phyloP scores from a whole-genome alignment of 2,329 filamentous ascomycete species.

The Cercospora beticola region DNA sequence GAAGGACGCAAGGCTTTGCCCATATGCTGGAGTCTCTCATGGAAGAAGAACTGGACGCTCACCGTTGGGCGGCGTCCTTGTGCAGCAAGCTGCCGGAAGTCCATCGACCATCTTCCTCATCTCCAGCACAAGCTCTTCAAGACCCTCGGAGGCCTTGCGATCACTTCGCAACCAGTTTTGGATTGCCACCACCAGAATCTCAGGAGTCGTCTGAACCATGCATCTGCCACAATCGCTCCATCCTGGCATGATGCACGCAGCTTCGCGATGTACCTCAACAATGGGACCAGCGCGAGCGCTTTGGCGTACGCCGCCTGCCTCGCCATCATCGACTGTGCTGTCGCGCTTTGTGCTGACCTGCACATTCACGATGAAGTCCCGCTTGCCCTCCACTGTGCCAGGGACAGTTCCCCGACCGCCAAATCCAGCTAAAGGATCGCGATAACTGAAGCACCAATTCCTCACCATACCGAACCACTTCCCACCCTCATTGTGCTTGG shows the following conservation, averaged over 20 bases:
- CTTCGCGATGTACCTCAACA: constrained; percentile 12
- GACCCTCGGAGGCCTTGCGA: neutral
- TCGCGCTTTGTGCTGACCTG: neutral
- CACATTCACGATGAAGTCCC: constrained; percentile 6
- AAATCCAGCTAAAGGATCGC: neutral
- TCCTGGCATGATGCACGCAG: constrained; percentile 18
- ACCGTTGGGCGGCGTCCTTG: neutral
- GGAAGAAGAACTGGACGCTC: neutral
- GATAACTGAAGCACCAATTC: constrained; percentile 20
- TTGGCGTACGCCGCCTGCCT: neutral
- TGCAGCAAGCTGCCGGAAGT: neutral
- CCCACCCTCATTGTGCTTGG: neutral
- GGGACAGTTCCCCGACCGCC: neutral
- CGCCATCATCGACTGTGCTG: neutral
- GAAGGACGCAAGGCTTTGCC: neutral
- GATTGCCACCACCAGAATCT: neutral
- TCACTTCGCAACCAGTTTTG: neutral
- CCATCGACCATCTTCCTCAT: constrained; percentile 1
- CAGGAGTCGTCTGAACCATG: neutral
- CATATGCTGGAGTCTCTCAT: neutral
- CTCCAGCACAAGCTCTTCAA: neutral
- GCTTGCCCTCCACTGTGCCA: neutral
- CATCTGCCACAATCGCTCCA: constrained; percentile 12
- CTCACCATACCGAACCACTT: constrained; percentile 16
- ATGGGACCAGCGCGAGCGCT: neutral